These are phyloP conservation scores for Cucumis hystrix DNA, from an alignment of 306 rosid species.

Conservation along the genomic window DNA sequence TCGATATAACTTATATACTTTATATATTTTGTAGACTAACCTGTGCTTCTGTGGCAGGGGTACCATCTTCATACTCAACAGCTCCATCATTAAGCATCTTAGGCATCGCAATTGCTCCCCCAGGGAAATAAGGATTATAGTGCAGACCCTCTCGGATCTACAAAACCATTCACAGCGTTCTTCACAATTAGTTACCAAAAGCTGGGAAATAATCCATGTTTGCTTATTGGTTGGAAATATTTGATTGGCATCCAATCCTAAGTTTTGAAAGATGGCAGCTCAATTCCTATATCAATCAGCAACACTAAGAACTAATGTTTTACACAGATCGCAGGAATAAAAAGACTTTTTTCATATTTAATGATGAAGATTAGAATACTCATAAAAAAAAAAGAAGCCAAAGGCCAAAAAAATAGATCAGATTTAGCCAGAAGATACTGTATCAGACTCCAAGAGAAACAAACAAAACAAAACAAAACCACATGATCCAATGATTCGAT, in stretches of 20 bases:
- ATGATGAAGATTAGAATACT: neutral
- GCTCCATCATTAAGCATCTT: conserved; percentile 98
- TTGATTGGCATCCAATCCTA: neutral
- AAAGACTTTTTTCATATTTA: neutral
- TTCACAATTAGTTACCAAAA: neutral
- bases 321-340: neutral
- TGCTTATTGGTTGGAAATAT: neutral
- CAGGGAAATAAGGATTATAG: conserved; percentile 95
- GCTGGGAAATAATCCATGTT: neutral
- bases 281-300: neutral
- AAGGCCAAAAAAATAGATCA: neutral
- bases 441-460: neutral
- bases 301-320: neutral
- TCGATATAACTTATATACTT: neutral
- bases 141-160: conserved; percentile 93
- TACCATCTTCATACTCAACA: conserved; percentile 87
- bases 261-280: neutral
- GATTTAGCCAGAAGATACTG: neutral
- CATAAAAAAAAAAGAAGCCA: neutral
- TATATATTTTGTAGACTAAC: conserved; percentile 18
- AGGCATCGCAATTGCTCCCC: conserved; percentile 99
- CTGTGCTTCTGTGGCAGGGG: conserved; percentile 93
- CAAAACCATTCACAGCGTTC: conserved; percentile 17
- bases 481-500: neutral
- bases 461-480: neutral